Evolutionary conservation across 345 rosid genomes (phyloP), one percentile per base, ranked within the genome.

Genomic region (Lenwebbia sp.): DNA sequence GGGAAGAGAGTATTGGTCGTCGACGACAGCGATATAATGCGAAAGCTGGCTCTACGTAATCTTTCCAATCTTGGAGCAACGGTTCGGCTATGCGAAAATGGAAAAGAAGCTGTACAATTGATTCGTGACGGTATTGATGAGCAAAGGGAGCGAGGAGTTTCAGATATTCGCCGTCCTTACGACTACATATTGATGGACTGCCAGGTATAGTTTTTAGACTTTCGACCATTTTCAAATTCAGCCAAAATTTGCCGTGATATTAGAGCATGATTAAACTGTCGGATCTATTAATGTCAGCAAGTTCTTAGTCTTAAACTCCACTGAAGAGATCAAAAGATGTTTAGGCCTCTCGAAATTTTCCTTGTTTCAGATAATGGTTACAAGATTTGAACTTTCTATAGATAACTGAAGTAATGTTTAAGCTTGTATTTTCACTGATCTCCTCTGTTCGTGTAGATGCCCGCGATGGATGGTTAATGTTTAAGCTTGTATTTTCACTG

Each of bases 111-210:
- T 57, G 62, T 92, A 3, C 78, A 88, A 58, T 84, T 88, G 52
- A 93, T 97, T 30, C 54, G 86, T 74, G 86, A 86, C 41, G 83
- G 88, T 62, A 87, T 93, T 26, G 74, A 70, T 9, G 87, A 56
- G 88, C 89, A 57, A 84, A 84, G 70, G 19, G n/a, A 86, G 33
- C 60, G 51, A 55, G 90, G 85, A 82, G 85, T 70, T 52, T 30
- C 30, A 52, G 37, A 82, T 60, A 19, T 81, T 26, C 75, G 5
- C 82, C 89, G 87, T 58, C 98, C 95, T 22, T 95, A 91, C 65
- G 95, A 95, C 85, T 93, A 84, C 87, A 91, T 97, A 78, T 84
- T 97, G 85, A 97, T 97, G 99, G 99, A 97, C 53, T 96, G 98
- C 76, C 89, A 95, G 97, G 98, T 96, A 92, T 86, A 22, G 5